Percentiles rank a stretch among this genome's conserved stretches.
Conservation (phyloP, 108 stramenopile species). For the Cyclotella kingstonii region DNA sequence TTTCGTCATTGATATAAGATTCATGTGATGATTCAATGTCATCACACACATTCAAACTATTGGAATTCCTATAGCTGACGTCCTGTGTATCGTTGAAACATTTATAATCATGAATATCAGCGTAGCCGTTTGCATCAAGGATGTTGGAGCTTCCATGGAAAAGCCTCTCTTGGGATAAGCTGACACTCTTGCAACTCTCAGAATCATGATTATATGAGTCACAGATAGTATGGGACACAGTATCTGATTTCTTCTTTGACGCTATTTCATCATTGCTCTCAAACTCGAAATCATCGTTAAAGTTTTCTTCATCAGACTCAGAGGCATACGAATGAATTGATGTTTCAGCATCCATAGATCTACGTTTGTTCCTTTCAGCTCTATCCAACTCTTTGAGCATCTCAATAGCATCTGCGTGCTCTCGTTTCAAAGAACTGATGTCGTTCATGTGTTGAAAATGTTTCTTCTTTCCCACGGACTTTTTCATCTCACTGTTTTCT, state of each 20-base stretch:
- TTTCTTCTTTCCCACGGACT: background rate
- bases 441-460: conserved; percentile 9
- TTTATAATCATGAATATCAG: background rate
- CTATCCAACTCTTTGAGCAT: conserved; percentile 41
- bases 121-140: too few relatives aligned
- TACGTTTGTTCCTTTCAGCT: conserved; percentile 12
- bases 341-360: conserved; percentile 8
- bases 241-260: too few relatives aligned
- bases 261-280: background rate
- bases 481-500: background rate
- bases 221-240: too few relatives aligned
- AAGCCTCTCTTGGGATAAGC: too few relatives aligned
- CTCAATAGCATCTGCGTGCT: conserved; percentile 36
- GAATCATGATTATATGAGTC: too few relatives aligned
- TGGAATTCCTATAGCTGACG: background rate
- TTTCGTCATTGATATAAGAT: background rate
- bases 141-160: too few relatives aligned
- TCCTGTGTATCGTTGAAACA: background rate
- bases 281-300: background rate
- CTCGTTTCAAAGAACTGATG: conserved; percentile 38
- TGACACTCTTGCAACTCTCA: too few relatives aligned
- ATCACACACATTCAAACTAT: background rate
- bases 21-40: background rate
- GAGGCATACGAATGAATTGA: conserved; percentile 4
- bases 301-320: conserved; percentile 3